Conservation (phyloP, 2,329 filamentous ascomycete species). For the Fusarium agapanthi region DNA sequence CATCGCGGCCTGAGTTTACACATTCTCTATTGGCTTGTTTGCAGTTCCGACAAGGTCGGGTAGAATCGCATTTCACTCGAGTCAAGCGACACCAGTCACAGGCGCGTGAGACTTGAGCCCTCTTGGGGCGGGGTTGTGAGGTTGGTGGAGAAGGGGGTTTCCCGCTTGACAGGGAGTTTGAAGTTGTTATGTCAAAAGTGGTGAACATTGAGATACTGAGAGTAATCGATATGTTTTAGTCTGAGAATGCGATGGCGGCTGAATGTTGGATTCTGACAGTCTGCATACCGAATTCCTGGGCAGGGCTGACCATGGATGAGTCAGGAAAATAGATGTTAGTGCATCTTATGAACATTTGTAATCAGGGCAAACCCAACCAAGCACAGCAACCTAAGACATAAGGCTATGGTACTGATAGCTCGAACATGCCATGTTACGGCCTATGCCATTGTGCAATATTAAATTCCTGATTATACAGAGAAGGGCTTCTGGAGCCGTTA, state of each 20-base stretch:
- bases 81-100: conserved; percentile 46
- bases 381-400: background rate
- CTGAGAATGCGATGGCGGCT: background rate
- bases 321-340: conserved; percentile 7
- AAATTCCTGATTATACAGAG: too few species aligned
- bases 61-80: conserved; percentile 43
- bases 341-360: conserved; percentile 4
- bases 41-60: conserved; percentile 41
- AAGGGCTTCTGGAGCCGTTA: background rate
- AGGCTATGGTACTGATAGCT: background rate
- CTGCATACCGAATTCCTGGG: background rate
- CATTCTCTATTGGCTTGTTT: conserved; percentile 39
- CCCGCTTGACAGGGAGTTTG: conserved; percentile 22
- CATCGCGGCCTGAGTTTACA: conserved; percentile 34
- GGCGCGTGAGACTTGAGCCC: conserved; percentile 43
- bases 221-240: background rate
- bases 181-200: conserved; percentile 33
- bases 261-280: background rate
- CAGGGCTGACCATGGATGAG: background rate
- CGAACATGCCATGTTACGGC: background rate
- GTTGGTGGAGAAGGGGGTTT: conserved; percentile 23
- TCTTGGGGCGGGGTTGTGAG: conserved; percentile 39
- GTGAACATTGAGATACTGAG: conserved; percentile 31
- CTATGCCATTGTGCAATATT: background rate
- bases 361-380: background rate